Evolutionary conservation across 306 rosid species (phyloP), one percentile per base, ranked within the genome.

Genomic region (Myrica gale): DNA sequence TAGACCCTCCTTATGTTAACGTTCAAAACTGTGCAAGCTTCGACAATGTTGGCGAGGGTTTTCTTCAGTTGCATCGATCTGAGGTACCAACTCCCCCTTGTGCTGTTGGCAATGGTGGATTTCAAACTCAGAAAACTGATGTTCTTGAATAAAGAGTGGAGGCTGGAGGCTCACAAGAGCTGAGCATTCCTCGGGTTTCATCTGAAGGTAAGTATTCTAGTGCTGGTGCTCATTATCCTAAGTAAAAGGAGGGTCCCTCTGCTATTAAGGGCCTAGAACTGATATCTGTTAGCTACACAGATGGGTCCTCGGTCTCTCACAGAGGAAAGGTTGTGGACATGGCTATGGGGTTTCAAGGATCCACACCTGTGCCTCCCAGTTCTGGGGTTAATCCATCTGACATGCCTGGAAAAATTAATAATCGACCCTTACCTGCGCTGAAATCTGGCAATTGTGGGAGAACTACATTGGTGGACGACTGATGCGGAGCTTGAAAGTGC

Each of bases 41-140:
- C 26, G 89, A 82, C 51, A 85, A 85, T 82, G 84, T 85, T 63
- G 87, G n/a, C n/a, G n/a, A n/a, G n/a, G n/a, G 89, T 69, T 82
- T 85, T 70, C 60, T 80, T 39, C 89, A 85, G 82, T 46, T 78
- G 77, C 88, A 85, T 12, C 79, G 67, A 46, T 68, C 84, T 6
- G 83, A 85, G 79, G 62, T 74, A 53, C 62, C 83, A 54, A 55
- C n/a, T 5, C 79, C 76, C 23, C 76, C 81, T 68, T 70, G 20
- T 73, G 77, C 76, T 62, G 77, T 61, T 5, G 58, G 74, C 74
- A 84, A 73, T 19, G 84, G 82, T 73, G 76, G 82, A 13, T 78
- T 21, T 56, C 85, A 74, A 74, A 69, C 82, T 77, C 83, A 76
- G 78, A 84, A 84, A 74, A 70, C 42, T 52, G 76, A 75, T 69